phyloP scores from a whole-genome alignment of 352 stramenopile genomes.

The Phytophthora fragariae region DNA sequence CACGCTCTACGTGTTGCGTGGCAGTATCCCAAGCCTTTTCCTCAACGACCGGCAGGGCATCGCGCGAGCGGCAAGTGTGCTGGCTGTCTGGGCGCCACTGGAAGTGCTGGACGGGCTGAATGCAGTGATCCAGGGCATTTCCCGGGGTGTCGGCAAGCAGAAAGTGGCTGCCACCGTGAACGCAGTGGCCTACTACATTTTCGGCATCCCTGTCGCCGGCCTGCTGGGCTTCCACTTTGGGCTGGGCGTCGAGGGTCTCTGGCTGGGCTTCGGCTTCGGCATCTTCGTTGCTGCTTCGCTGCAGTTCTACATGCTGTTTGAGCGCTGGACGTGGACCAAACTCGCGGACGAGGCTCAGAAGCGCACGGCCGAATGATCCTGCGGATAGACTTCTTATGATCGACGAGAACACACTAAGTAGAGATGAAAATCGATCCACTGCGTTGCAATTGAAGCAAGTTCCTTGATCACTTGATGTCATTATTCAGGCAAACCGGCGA shows the following conservation, averaged over 20 bases:
- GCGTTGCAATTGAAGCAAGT: no score
- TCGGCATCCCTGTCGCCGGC: conserved; percentile 73
- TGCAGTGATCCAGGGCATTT: conserved; percentile 68
- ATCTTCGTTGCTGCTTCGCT: conserved; percentile 45
- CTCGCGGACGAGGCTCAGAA: conserved; percentile 51
- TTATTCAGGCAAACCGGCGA: no score
- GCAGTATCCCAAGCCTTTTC: conserved; percentile 43
- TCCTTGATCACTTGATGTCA: no score
- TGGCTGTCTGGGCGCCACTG: conserved; percentile 56
- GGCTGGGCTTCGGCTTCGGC: conserved; percentile 61
- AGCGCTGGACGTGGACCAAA: conserved; percentile 45
- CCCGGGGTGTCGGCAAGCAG: conserved; percentile 70
- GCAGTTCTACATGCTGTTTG: conserved; percentile 51
- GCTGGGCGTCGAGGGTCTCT: conserved; percentile 63
- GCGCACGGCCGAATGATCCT: conserved; percentile 41
- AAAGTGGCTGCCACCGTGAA: conserved; percentile 67
- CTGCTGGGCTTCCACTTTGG: conserved; percentile 59
- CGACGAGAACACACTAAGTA: conserved; percentile 9
- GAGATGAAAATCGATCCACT: background rate
- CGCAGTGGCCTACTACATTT: conserved; percentile 77
- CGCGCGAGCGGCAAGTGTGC: conserved; percentile 41
- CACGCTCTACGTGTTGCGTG: conserved; percentile 33
- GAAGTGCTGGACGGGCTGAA: conserved; percentile 65
- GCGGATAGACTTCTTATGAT: conserved; percentile 10
- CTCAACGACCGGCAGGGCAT: conserved; percentile 55